These are phyloP conservation scores for Amylostereum chailletii DNA, from an alignment of 1,284 basidiomycete genomes.

Conservation along the genomic window DNA sequence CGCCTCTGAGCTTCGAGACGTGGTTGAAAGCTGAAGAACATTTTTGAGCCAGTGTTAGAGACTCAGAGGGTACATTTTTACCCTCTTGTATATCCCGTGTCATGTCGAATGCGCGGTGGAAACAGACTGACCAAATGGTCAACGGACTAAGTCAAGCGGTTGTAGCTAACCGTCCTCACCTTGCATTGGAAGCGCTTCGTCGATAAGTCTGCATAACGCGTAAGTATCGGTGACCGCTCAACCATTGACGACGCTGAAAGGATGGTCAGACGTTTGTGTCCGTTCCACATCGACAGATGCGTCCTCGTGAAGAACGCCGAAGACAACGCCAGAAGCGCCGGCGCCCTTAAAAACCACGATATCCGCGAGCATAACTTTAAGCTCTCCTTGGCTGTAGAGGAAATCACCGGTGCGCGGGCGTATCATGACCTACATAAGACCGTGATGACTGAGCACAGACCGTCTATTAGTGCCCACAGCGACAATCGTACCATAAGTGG, in stretches of 20 bases:
- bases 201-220: conserved; percentile 36
- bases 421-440: conserved; percentile 54
- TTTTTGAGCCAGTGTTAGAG: not conserved
- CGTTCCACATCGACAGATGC: conserved; percentile 52
- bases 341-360: conserved; percentile 49
- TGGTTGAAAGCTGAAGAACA: conserved; percentile 39
- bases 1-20: conserved; percentile 46
- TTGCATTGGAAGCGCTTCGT: conserved; percentile 54
- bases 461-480: not conserved
- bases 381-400: conserved; percentile 54
- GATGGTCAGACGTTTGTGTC: conserved; percentile 21
- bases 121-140: conserved; percentile 47
- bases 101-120: conserved; percentile 81
- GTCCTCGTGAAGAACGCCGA: conserved; percentile 53
- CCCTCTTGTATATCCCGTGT: conserved; percentile 46
- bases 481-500: conserved; percentile 55
- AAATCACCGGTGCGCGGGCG: conserved; percentile 75
- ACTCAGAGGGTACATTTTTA: conserved; percentile 10
- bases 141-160: not conserved
- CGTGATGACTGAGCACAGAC: not conserved
- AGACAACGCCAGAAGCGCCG: conserved; percentile 58
- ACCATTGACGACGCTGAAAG: not conserved
- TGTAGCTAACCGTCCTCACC: conserved; percentile 27
- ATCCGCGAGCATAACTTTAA: conserved; percentile 67
- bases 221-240: conserved; percentile 1